Evolutionary conservation across 2,329 filamentous ascomycete species (phyloP).

Genomic region (Tothia fuscella): DNA sequence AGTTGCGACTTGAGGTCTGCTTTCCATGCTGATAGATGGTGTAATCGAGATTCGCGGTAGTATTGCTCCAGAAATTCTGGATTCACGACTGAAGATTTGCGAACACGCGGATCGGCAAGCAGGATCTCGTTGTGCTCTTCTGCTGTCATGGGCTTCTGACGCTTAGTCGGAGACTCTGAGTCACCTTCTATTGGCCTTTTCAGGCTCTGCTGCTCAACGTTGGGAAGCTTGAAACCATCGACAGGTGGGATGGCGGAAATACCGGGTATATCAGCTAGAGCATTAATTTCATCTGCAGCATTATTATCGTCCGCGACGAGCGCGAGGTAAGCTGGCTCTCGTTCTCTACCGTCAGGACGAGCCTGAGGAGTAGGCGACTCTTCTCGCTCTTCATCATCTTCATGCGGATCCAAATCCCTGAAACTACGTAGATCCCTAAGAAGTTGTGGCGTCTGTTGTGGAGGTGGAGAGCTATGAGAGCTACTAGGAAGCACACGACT

Average conservation of each 20-base stretch:
- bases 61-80: conserved; percentile 90
- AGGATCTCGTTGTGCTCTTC: conserved; percentile 87
- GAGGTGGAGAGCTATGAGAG: not conserved
- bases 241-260: not conserved
- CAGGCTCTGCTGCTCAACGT: not conserved
- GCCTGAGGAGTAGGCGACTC: conserved; percentile 6
- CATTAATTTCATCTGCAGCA: not conserved
- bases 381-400: not conserved
- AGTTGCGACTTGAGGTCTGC: conserved; percentile 82
- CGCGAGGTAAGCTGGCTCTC: not conserved
- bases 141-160: conserved; percentile 50
- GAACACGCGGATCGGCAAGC: conserved; percentile 70
- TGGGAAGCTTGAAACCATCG: not conserved
- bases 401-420: not conserved
- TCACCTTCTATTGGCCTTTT: not conserved
- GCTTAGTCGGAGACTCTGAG: conserved; percentile 16
- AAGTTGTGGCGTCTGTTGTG: conserved; percentile 5
- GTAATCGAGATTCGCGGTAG: conserved; percentile 86
- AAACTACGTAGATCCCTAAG: not conserved
- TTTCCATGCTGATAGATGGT: conserved; percentile 95
- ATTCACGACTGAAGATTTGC: conserved; percentile 83
- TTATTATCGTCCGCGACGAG: not conserved
- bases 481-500: conserved; percentile 21
- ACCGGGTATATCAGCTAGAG: not conserved
- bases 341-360: not conserved